Conservation (phyloP, 164 flowering plant genomes). For the Vitis cinerea region DNA sequence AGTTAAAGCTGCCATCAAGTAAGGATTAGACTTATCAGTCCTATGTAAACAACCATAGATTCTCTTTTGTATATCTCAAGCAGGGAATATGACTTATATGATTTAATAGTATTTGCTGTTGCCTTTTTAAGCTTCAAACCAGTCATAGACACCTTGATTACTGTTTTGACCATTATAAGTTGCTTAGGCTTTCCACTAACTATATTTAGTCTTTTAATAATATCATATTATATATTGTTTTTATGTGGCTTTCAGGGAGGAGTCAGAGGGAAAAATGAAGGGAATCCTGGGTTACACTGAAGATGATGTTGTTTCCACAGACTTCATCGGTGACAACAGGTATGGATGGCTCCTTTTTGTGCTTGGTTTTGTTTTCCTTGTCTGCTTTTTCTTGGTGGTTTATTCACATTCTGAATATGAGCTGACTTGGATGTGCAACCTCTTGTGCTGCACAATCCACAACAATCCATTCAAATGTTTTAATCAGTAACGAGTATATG, state of each 20-base stretch:
- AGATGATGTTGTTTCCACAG: constrained; percentile 69
- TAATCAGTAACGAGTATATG: too few relatives aligned
- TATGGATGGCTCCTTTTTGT: constrained; percentile 8
- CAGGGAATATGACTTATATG: too few relatives aligned
- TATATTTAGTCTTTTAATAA: not conserved
- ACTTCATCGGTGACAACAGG: constrained; percentile 79
- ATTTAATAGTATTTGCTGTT: too few relatives aligned
- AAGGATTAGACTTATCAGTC: constrained; percentile 8
- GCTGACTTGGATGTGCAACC: too few relatives aligned
- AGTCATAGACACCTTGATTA: too few relatives aligned
- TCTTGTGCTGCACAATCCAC: too few relatives aligned
- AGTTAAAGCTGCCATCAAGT: constrained; percentile 73
- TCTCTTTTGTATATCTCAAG: too few relatives aligned
- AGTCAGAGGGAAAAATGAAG: constrained; percentile 67
- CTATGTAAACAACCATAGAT: not conserved
- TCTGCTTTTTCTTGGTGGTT: too few relatives aligned
- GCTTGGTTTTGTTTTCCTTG: not conserved
- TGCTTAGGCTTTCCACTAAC: not conserved
- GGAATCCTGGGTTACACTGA: constrained; percentile 80
- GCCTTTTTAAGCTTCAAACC: too few relatives aligned
- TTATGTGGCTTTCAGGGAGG: constrained; percentile 45
- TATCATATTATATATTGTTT: not conserved
- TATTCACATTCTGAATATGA: too few relatives aligned
- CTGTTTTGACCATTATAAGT: not conserved
- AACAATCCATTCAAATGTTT: too few relatives aligned